Evolutionary conservation across 371 early-diverging fungal genomes (phyloP), one percentile per base, ranked within the genome.

Genomic region (Rhizomucor miehei): DNA sequence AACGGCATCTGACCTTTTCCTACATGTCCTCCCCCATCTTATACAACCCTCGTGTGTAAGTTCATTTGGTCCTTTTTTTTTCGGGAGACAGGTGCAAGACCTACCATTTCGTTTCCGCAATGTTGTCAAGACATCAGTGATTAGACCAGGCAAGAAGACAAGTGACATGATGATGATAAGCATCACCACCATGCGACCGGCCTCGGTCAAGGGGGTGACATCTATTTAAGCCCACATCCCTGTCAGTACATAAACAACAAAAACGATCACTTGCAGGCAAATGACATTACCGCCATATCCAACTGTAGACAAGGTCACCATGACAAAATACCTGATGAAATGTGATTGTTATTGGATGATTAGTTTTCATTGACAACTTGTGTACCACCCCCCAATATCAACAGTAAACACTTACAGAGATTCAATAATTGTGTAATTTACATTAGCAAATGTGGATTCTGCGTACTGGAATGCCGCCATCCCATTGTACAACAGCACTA

Each of bases 291-390:
- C 75, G 34, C 92, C 92, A 57, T 89, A 91, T 1, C 92, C 92
- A 10, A 91, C 92, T 0, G 91, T 91, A 0, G 88, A 82, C 6
- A 87, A 63, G 1, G 85, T 88, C 23, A 85, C 82, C 60, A 86
- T 75, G 21, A 80, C 82, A 44, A 82, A 77, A 53, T 86, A 85
- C n/a, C 75, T 67, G 41, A 29, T 29, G n/a, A n/a, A n/a, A n/a
- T n/a, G n/a, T n/a, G n/a, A n/a, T n/a, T n/a, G n/a, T n/a, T n/a
- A n/a, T n/a, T n/a, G n/a, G n/a, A n/a, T n/a, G n/a, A n/a, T n/a
- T n/a, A n/a, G n/a, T n/a, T n/a, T n/a, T n/a, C n/a, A n/a, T n/a
- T n/a, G n/a, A n/a, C n/a, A n/a, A n/a, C n/a, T n/a, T n/a, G n/a
- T n/a, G n/a, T n/a, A n/a, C n/a, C n/a, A n/a, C n/a, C n/a, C n/a